Base-by-base conservation (phyloP, 2,329 filamentous ascomycete species). In the Aurifilum marmelostoma region DNA sequence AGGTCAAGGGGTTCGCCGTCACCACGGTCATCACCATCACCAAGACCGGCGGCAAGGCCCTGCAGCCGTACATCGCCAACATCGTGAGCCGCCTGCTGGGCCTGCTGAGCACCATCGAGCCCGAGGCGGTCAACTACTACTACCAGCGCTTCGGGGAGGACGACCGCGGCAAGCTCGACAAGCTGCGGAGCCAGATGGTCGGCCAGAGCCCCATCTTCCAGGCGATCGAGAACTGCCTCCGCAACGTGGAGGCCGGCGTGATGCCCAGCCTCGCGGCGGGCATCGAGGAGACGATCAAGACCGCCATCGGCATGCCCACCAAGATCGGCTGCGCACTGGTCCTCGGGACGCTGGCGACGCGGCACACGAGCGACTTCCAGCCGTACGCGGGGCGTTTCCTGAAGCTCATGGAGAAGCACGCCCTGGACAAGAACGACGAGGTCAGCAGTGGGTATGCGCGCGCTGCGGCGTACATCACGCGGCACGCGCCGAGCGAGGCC, bases 281-380 rank as follows among this genome's bases (percentile, higher is more conserved):
- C 59, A 85, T 99, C 0, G 91, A 96, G 77, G 85, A 87, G 39
- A 90, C 92, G 0, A 93, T 98, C 79, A 96, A 95, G 77, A 89
- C 87, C 34, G 92, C 94, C 1, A 89, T 99, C 50, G 95, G 94
- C 1, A 89, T 98, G 80, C 95, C 95, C 1, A 97, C 94, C 0
- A 98, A 98, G 81, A 91, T 98, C 62, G 96, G 94, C 50, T 97
- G 94, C 75, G 92, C 91, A 72, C 89, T 93, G 67, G 90, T 97
- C 2, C 84, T 99, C 41, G 91, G 92, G 9, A 94, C 93, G 0
- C 85, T 99, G 9, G 92, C 93, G 64, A 95, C 94, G 64, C 88
- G 93, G 16, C 92, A 95, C 72, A 88, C 87, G 47, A 85, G 90
- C 50, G 83, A 94, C 39, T 92, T 97, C 78, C 87, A 86, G 50